These are phyloP conservation scores for Clitoria ternatea DNA, from an alignment of 306 rosid genomes.

Conservation along the genomic window DNA sequence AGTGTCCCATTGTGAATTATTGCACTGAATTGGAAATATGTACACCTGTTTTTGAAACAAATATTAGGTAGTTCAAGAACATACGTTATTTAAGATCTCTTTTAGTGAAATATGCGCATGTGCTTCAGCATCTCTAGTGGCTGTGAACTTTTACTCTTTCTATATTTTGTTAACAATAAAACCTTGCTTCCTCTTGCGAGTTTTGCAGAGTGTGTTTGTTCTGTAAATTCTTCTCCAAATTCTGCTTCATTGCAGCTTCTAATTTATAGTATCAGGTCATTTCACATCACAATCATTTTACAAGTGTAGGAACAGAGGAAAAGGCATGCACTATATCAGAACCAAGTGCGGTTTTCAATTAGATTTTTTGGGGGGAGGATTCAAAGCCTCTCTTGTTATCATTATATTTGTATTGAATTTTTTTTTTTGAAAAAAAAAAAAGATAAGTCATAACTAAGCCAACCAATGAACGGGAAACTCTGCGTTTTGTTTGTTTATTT, in stretches of 20 bases:
- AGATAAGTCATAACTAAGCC: not conserved
- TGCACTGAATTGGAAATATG: too few species aligned
- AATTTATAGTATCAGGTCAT: slow-evolving; percentile 13
- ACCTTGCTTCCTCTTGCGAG: slow-evolving; percentile 55
- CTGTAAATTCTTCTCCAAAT: slow-evolving; percentile 68
- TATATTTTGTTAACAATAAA: not conserved
- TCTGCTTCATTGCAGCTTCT: slow-evolving; percentile 87
- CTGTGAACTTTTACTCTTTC: slow-evolving; percentile 31
- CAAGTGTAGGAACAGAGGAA: not conserved
- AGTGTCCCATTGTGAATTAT: too few species aligned
- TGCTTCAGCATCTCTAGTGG: slow-evolving; percentile 81
- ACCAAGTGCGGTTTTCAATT: not conserved
- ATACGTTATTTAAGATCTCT: too few species aligned
- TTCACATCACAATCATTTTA: not conserved
- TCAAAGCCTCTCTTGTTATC: not conserved
- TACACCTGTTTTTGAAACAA: too few species aligned
- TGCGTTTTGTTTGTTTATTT: not conserved
- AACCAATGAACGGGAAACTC: too few species aligned
- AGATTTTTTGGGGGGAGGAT: too few species aligned
- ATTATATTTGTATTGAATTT: not conserved
- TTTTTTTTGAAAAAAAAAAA: too few species aligned
- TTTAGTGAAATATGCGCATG: slow-evolving; percentile 65
- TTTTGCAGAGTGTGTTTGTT: slow-evolving; percentile 48
- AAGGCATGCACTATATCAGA: not conserved
- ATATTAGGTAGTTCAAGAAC: too few species aligned